A percentile compares a stretch with the other conserved stretches of the same genome.
Evolutionary conservation across 1,139 yeast genomes (phyloP).

Genomic region (Tardiomyces blankii): DNA sequence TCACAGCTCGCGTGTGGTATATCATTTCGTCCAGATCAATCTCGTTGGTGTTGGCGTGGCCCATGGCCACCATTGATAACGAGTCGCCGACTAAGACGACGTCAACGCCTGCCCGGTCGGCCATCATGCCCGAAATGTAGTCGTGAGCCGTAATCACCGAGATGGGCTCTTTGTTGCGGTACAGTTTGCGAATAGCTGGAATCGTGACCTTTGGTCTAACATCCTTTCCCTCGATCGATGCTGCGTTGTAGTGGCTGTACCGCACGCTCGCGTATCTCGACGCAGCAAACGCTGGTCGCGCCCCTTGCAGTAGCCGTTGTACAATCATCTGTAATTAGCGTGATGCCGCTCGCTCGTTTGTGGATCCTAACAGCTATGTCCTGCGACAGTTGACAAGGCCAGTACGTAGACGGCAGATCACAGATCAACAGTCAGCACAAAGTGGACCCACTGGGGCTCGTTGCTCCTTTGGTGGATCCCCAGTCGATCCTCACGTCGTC

Average conservation of each 20-base stretch:
- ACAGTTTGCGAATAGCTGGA: slow-evolving; percentile 35
- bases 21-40: slow-evolving; percentile 68
- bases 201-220: slow-evolving; percentile 24
- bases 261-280: background rate
- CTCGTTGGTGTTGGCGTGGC: slow-evolving; percentile 68
- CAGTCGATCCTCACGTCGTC: too few species aligned
- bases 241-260: slow-evolving; percentile 9
- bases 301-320: background rate
- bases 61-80: slow-evolving; percentile 82
- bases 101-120: slow-evolving; percentile 61
- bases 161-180: slow-evolving; percentile 40
- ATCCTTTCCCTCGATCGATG: background rate
- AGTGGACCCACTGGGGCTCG: too few species aligned
- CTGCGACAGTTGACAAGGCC: too few species aligned
- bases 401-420: too few species aligned
- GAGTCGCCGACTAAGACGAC: slow-evolving; percentile 83
- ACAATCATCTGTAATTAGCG: background rate
- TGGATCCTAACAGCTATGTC: too few species aligned
- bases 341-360: background rate
- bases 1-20: slow-evolving; percentile 65
- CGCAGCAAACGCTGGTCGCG: background rate
- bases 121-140: slow-evolving; percentile 62
- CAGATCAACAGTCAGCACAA: too few species aligned
- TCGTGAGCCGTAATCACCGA: slow-evolving; percentile 84
- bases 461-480: too few species aligned